These are phyloP conservation scores for Dactylis glomerata DNA, from an alignment of 176 grass and related monocot genomes.

Conservation along the genomic window DNA sequence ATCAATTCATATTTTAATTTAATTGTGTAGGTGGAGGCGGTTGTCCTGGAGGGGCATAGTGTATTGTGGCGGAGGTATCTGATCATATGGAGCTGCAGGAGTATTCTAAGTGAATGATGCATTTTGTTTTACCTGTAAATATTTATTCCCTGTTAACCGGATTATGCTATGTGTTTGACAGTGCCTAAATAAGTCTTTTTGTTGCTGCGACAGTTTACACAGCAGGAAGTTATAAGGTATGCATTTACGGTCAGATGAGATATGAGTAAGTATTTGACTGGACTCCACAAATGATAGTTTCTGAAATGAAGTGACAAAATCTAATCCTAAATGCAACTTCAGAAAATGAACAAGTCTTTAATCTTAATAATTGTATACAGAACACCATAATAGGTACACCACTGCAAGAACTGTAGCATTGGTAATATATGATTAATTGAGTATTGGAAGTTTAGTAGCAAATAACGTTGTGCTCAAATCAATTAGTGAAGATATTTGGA, in stretches of 20 bases:
- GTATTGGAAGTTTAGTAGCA: background rate
- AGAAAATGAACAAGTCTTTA: background rate
- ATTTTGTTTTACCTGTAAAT: too few species aligned
- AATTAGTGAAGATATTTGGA: background rate
- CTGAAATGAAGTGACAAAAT: background rate
- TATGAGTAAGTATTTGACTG: background rate
- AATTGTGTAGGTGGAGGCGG: too few species aligned
- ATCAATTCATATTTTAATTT: too few species aligned
- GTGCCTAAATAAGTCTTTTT: background rate
- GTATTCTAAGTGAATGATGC: too few species aligned
- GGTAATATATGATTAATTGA: background rate
- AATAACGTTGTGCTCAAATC: background rate
- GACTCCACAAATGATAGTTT: background rate
- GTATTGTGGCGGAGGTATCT: too few species aligned
- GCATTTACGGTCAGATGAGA: constrained; percentile 1
- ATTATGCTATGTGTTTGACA: background rate
- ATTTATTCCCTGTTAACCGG: too few species aligned
- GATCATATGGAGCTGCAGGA: too few species aligned
- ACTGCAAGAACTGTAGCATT: background rate
- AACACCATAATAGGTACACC: background rate
- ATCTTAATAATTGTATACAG: background rate
- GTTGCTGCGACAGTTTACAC: constrained; percentile 37
- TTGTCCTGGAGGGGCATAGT: too few species aligned
- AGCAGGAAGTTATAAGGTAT: background rate
- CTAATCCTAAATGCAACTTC: background rate